phyloP scores from a whole-genome alignment of 352 stramenopile genomes.

The Phytophthora chlamydospora region DNA sequence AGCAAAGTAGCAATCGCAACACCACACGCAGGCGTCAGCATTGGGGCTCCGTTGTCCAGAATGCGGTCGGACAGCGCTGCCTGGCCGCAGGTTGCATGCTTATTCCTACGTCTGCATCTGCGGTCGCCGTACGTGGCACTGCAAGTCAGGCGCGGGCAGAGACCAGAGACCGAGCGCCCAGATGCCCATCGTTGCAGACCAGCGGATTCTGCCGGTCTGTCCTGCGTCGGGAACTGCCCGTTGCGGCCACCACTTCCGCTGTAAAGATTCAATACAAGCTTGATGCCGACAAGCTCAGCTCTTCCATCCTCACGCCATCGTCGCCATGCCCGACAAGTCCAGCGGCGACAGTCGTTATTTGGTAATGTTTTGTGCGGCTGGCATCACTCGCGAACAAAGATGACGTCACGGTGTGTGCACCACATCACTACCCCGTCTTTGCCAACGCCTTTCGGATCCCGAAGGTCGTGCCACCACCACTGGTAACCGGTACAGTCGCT shows the following conservation, averaged over 20 bases:
- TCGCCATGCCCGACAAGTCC: too few species aligned
- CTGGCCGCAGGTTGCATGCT: conserved; percentile 16
- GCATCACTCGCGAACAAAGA: conserved; percentile 28
- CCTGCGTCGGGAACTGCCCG: background rate
- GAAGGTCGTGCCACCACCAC: conserved; percentile 24
- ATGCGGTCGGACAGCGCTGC: conserved; percentile 18
- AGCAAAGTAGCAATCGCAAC: conserved; percentile 19
- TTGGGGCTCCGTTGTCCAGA: too few species aligned
- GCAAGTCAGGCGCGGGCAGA: conserved; percentile 17
- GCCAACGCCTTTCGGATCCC: conserved; percentile 15
- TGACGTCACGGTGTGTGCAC: conserved; percentile 28
- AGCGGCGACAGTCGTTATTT: too few species aligned
- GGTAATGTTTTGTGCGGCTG: too few species aligned
- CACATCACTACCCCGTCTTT: conserved; percentile 16
- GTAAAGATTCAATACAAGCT: too few species aligned
- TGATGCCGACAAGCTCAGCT: too few species aligned
- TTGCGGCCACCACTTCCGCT: too few species aligned
- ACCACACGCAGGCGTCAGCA: too few species aligned
- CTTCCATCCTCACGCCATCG: too few species aligned
- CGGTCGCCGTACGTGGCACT: conserved; percentile 9
- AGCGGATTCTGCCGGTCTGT: conserved; percentile 23
- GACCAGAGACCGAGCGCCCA: conserved; percentile 4
- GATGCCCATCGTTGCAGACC: conserved; percentile 23
- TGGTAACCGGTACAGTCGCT: conserved; percentile 34
- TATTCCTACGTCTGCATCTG: conserved; percentile 19